Percentiles rank a stretch among this genome's conserved stretches.
Evolutionary conservation across 1,284 basidiomycete genomes (phyloP).

Genomic region (Ustanciosporium gigantosporum): DNA sequence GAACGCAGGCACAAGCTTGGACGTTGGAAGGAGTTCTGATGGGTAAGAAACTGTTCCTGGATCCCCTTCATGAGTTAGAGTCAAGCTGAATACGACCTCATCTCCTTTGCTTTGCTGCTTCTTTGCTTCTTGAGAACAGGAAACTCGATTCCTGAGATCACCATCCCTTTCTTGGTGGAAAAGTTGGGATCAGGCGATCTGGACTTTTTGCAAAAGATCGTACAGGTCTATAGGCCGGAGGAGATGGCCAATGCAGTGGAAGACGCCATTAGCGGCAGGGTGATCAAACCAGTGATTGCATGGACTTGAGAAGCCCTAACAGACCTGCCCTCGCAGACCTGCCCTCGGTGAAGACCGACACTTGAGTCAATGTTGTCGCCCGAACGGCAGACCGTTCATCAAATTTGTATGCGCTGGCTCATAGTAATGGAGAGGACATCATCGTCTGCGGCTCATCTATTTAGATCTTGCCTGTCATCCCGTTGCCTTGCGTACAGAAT

Average conservation of each 20-base stretch:
- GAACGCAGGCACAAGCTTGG: constrained; percentile 12
- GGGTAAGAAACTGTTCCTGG: constrained; percentile 2
- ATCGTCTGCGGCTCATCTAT: too few species aligned
- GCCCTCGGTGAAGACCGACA: too few species aligned
- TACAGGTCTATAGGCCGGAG: constrained; percentile 20
- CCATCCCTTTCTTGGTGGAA: constrained; percentile 18
- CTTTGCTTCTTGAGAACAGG: too few species aligned
- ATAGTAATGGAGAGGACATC: too few species aligned
- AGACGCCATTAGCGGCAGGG: constrained; percentile 20
- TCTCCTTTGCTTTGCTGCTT: too few species aligned
- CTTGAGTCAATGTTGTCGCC: too few species aligned
- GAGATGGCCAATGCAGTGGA: constrained; percentile 19
- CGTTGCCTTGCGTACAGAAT: too few species aligned
- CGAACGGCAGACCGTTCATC: too few species aligned
- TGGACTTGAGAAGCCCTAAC: constrained; percentile 5
- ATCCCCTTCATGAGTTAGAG: neutral
- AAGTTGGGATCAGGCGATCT: constrained; percentile 25
- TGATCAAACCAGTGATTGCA: constrained; percentile 38
- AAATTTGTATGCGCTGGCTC: too few species aligned
- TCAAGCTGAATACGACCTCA: too few species aligned
- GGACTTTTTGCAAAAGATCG: constrained; percentile 15
- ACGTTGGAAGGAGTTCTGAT: constrained; percentile 19
- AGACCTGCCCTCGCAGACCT: too few species aligned
- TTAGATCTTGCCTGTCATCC: too few species aligned
- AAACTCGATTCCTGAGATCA: constrained; percentile 16